These are phyloP conservation scores for Metschnikowia chrysomelidarum DNA, from an alignment of 805 yeast genomes.

Conservation along the genomic window DNA sequence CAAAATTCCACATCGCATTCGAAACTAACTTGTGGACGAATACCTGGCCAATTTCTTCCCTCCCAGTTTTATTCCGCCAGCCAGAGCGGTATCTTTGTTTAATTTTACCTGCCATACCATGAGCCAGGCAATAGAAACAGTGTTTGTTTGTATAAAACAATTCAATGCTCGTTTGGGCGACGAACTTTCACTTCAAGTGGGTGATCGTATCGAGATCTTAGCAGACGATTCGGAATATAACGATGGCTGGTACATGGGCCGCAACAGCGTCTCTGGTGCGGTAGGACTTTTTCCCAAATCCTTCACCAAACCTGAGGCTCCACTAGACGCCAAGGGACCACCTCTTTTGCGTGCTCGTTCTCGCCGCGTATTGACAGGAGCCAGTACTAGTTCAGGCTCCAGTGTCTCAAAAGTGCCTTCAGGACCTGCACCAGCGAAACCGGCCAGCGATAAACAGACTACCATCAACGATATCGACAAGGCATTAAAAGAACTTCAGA, in stretches of 20 bases:
- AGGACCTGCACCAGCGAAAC: conserved; percentile 8
- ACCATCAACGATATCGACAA: conserved; percentile 72
- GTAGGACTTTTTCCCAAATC: conserved; percentile 91
- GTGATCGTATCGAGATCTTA: conserved; percentile 84
- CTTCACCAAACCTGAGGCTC: conserved; percentile 58
- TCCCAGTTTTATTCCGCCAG: no score
- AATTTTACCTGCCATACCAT: no score
- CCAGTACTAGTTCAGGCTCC: conserved; percentile 10
- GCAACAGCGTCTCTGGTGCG: conserved; percentile 63
- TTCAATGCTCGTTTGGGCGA: conserved; percentile 87
- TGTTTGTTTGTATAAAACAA: conserved; percentile 71
- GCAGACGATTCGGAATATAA: conserved; percentile 91
- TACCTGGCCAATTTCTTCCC: no score
- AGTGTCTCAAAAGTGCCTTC: conserved; percentile 11
- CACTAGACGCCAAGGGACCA: conserved; percentile 9
- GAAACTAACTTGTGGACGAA: no score
- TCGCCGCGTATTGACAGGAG: conserved; percentile 37
- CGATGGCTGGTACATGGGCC: conserved; percentile 97
- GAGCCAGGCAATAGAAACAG: conserved; percentile 16
- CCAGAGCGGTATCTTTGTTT: no score
- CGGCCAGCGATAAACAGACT: conserved; percentile 7
- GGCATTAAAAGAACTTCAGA: conserved; percentile 62
- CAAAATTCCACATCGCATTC: no score
- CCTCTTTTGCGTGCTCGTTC: conserved; percentile 52
- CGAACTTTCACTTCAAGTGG: conserved; percentile 75